These are phyloP conservation scores for Sporothrix variecibatus DNA, from an alignment of 2,329 filamentous ascomycete genomes.

Conservation along the genomic window DNA sequence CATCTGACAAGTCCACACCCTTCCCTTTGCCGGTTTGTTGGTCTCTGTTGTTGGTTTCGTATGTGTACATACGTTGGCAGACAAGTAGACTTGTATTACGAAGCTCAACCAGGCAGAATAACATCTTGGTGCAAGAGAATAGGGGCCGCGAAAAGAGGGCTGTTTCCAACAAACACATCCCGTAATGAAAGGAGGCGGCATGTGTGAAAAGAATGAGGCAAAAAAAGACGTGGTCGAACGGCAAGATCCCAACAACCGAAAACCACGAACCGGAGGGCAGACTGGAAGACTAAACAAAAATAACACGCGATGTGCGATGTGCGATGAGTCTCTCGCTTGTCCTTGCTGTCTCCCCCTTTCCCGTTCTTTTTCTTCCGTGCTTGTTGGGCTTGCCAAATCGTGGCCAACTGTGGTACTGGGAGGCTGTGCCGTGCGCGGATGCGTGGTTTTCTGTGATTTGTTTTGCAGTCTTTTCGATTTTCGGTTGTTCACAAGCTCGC, in stretches of 20 bases:
- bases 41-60: neutral
- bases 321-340: neutral
- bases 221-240: neutral
- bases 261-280: neutral
- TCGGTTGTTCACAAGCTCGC: neutral
- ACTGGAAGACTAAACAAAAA: neutral
- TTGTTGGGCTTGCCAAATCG: constrained; percentile 1
- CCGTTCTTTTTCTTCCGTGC: neutral
- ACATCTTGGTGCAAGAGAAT: neutral
- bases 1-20: neutral
- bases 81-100: neutral
- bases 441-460: neutral
- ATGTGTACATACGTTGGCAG: neutral
- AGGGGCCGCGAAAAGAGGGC: neutral
- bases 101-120: neutral
- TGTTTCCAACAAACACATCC: constrained; percentile 20
- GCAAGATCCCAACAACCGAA: neutral
- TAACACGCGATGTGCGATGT: neutral
- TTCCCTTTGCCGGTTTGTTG: neutral
- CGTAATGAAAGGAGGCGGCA: constrained; percentile 20
- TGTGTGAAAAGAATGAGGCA: too few species aligned
- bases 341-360: neutral
- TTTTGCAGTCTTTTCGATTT: neutral
- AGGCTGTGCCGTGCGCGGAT: constrained; percentile 5
- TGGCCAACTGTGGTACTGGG: constrained; percentile 20